Evolutionary conservation across 495 filamentous ascomycete genomes (phyloP).

Genomic region (Sphaerosporella brunnea): DNA sequence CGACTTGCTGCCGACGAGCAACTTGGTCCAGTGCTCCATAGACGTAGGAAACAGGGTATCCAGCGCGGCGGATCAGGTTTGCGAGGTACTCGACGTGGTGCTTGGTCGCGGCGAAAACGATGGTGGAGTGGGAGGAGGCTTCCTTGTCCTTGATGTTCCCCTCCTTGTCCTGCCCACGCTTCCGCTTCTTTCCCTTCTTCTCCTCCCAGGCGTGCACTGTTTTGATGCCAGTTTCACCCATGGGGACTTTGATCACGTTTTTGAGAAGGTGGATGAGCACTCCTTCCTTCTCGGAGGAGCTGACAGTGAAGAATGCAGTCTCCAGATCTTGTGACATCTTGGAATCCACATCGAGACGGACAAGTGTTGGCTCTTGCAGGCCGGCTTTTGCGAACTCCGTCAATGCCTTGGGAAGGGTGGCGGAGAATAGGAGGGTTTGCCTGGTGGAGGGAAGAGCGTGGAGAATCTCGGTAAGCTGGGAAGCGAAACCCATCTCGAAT

Average conservation of each 20-base stretch:
- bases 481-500: slow-evolving; percentile 95
- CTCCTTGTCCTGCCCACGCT: slow-evolving; percentile 41
- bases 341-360: slow-evolving; percentile 80
- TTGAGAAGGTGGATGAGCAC: slow-evolving; percentile 74
- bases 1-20: slow-evolving; percentile 75
- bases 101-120: slow-evolving; percentile 85
- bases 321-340: slow-evolving; percentile 91
- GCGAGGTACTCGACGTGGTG: slow-evolving; percentile 95
- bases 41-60: slow-evolving; percentile 76
- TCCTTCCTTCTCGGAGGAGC: slow-evolving; percentile 81
- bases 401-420: slow-evolving; percentile 77
- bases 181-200: slow-evolving; percentile 47
- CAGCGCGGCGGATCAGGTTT: slow-evolving; percentile 48
- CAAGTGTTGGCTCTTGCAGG: slow-evolving; percentile 68
- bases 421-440: slow-evolving; percentile 87
- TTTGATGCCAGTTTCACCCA: slow-evolving; percentile 37
- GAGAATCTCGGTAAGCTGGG: slow-evolving; percentile 83
- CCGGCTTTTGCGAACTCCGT: slow-evolving; percentile 93
- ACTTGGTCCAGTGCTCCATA: slow-evolving; percentile 90
- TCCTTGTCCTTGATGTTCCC: slow-evolving; percentile 31
- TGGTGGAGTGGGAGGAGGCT: slow-evolving; percentile 69
- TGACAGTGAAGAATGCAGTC: slow-evolving; percentile 83
- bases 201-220: slow-evolving; percentile 30
- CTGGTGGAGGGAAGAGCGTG: slow-evolving; percentile 65
- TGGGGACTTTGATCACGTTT: slow-evolving; percentile 83